These are phyloP conservation scores for Tetracladium maxilliforme DNA, from an alignment of 2,329 filamentous ascomycete genomes.

Conservation along the genomic window DNA sequence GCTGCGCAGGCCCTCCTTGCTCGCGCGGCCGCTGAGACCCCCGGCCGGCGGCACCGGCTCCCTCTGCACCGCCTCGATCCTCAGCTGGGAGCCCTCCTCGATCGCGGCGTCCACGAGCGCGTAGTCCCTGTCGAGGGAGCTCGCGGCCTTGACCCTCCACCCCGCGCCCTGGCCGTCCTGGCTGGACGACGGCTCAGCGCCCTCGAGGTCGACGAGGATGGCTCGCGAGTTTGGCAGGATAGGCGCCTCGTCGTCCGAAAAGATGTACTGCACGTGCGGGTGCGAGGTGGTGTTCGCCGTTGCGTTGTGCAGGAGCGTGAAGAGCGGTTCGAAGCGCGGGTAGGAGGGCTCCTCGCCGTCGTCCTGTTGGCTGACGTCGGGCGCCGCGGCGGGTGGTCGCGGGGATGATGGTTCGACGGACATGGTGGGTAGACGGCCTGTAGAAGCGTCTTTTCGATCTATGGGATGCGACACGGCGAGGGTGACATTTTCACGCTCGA, in stretches of 20 bases:
- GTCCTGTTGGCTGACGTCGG: no score
- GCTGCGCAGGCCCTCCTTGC: constrained; percentile 7
- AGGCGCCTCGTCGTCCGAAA: constrained; percentile 73
- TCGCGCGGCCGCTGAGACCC: constrained; percentile 14
- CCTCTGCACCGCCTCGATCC: constrained; percentile 17
- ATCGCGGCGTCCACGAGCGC: constrained; percentile 2
- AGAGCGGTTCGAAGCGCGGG: constrained; percentile 61
- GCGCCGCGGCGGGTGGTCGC: no score
- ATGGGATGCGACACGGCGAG: no score
- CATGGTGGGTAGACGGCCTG: no score
- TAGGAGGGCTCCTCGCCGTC: constrained; percentile 16
- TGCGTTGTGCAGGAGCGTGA: constrained; percentile 68
- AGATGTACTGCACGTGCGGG: constrained; percentile 76
- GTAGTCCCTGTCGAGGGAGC: constrained; percentile 5
- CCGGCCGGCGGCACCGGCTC: constrained; percentile 10
- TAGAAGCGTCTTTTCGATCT: no score
- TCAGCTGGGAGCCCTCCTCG: constrained; percentile 32
- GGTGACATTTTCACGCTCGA: no score
- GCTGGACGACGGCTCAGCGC: no score
- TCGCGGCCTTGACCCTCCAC: no score
- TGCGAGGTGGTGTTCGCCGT: constrained; percentile 64
- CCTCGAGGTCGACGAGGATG: constrained; percentile 13
- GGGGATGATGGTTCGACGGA: no score
- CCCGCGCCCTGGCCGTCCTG: no score
- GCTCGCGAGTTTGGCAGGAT: constrained; percentile 16